These are phyloP conservation scores for Phytophthora sp. DNA, from an alignment of 352 stramenopile species.

Conservation along the genomic window DNA sequence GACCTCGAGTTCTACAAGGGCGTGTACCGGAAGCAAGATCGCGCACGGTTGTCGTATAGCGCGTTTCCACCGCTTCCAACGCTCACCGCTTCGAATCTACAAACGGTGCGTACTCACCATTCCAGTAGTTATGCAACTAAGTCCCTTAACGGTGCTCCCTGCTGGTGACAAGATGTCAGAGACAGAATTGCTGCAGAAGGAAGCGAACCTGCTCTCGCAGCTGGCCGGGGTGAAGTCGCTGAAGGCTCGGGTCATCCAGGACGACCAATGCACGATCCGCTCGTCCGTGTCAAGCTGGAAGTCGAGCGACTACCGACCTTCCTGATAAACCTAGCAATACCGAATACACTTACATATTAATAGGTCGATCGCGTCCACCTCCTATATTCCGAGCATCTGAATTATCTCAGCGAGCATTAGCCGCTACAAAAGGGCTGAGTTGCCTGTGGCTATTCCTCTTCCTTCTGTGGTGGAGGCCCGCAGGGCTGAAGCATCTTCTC, in stretches of 20 bases:
- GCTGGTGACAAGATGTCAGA: slow-evolving; percentile 48
- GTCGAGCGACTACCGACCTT: slow-evolving; percentile 34
- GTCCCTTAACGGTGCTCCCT: not conserved
- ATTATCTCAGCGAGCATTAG: not conserved
- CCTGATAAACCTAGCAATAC: slow-evolving; percentile 6
- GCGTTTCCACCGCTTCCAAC: slow-evolving; percentile 10
- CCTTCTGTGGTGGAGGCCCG: slow-evolving; percentile 70
- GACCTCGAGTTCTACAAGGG: slow-evolving; percentile 59
- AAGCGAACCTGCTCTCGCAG: slow-evolving; percentile 57
- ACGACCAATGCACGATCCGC: slow-evolving; percentile 71
- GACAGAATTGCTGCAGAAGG: slow-evolving; percentile 57
- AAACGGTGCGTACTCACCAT: slow-evolving; percentile 37
- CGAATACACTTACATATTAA: not conserved
- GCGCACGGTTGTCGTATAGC: slow-evolving; percentile 36
- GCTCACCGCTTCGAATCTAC: slow-evolving; percentile 39
- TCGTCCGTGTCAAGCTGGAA: slow-evolving; percentile 81
- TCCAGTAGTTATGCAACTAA: not conserved
- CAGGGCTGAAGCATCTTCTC: slow-evolving; percentile 89
- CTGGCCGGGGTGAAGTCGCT: slow-evolving; percentile 60
- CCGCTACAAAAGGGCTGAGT: not conserved
- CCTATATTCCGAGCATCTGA: slow-evolving; percentile 8
- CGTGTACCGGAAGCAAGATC: slow-evolving; percentile 54
- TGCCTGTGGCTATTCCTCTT: slow-evolving; percentile 61
- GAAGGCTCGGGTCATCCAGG: slow-evolving; percentile 58
- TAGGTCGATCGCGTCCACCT: not conserved